Percentiles rank a stretch among this genome's conserved stretches.
These are phyloP conservation scores for Sporisorium scitamineum DNA, from an alignment of 1,284 basidiomycete species.

Conservation along the genomic window DNA sequence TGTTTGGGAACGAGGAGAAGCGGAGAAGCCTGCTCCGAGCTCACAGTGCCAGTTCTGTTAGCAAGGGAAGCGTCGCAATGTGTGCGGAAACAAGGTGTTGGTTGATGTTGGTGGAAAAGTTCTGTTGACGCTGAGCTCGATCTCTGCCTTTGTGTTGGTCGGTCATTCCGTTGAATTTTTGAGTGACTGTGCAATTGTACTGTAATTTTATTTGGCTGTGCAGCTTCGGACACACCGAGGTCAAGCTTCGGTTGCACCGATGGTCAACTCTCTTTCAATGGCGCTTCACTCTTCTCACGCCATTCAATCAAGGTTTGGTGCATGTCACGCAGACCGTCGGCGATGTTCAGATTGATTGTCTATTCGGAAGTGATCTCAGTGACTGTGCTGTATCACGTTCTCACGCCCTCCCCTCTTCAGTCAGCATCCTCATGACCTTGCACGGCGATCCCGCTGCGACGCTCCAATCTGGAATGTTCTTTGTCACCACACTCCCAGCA, in stretches of 20 bases:
- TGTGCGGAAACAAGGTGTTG: background rate
- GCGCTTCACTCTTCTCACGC: background rate
- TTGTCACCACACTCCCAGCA: constrained; percentile 72
- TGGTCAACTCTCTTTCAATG: background rate
- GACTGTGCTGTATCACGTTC: background rate
- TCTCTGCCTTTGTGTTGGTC: background rate
- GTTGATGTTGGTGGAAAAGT: background rate
- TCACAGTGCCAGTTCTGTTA: background rate
- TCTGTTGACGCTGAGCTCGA: background rate
- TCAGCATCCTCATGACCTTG: constrained; percentile 69
- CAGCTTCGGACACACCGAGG: too few species aligned
- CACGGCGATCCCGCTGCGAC: constrained; percentile 73
- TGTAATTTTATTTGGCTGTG: background rate
- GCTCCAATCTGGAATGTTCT: constrained; percentile 69
- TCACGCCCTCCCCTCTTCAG: constrained; percentile 50
- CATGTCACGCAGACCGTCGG: background rate
- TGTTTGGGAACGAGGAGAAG: background rate
- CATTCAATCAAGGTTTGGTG: background rate
- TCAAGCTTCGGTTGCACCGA: constrained; percentile 4
- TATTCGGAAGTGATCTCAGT: background rate
- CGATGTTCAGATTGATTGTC: background rate
- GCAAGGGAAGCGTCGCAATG: background rate
- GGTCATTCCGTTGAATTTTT: background rate
- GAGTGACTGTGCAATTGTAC: constrained; percentile 1
- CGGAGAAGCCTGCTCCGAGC: background rate